A percentile compares a stretch with the other conserved stretches of the same genome.
phyloP scores from a whole-genome alignment of 1,284 basidiomycete species.

The Hymenochaete sp. region DNA sequence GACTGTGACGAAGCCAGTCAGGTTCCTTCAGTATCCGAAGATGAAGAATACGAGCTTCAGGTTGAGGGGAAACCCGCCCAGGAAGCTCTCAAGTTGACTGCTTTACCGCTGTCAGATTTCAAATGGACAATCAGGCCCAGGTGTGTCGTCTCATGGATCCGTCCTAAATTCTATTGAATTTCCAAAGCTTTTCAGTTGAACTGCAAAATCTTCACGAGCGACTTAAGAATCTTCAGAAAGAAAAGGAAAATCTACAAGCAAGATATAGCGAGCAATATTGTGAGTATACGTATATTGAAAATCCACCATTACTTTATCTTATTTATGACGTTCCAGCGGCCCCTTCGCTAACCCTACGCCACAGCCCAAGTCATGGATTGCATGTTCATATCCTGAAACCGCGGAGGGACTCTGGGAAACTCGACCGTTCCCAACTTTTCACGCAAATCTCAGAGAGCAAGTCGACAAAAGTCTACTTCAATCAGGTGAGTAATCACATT shows the following conservation, averaged over 20 bases:
- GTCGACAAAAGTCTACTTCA: slow-evolving; percentile 63
- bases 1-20: slow-evolving; percentile 25
- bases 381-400: slow-evolving; percentile 61
- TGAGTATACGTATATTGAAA: slow-evolving; percentile 25
- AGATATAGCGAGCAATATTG: slow-evolving; percentile 48
- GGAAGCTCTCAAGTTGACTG: slow-evolving; percentile 1
- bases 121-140: slow-evolving; percentile 65
- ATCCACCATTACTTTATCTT: slow-evolving; percentile 6
- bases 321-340: slow-evolving; percentile 37
- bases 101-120: slow-evolving; percentile 11
- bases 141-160: slow-evolving; percentile 35
- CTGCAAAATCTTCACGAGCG: slow-evolving; percentile 46
- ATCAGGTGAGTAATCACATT: slow-evolving; percentile 39
- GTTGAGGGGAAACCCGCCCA: slow-evolving; percentile 7
- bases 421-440: slow-evolving; percentile 44
- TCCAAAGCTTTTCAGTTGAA: slow-evolving; percentile 61
- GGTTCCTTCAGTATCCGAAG: slow-evolving; percentile 18
- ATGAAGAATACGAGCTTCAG: slow-evolving; percentile 16
- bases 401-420: slow-evolving; percentile 47
- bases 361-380: slow-evolving; percentile 58
- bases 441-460: slow-evolving; percentile 50
- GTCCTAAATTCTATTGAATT: slow-evolving; percentile 8
- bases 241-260: slow-evolving; percentile 46
- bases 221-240: slow-evolving; percentile 37
- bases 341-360: slow-evolving; percentile 63